Evolutionary conservation across 2,329 filamentous ascomycete species (phyloP).

Genomic region (Aspergillus ustus): DNA sequence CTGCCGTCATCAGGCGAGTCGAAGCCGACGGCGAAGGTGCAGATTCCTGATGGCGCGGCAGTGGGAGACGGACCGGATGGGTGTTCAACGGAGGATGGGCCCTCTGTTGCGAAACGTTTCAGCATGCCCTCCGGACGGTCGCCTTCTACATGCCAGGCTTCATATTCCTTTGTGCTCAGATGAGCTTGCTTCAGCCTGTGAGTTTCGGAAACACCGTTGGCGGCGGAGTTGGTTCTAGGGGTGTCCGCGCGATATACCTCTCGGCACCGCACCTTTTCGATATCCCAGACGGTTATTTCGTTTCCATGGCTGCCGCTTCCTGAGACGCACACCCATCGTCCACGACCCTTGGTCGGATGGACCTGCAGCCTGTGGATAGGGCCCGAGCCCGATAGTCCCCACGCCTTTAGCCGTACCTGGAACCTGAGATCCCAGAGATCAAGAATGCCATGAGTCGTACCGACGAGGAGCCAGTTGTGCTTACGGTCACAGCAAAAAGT

Average conservation of each 20-base stretch:
- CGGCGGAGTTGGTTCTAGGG: constrained; percentile 22
- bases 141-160: constrained; percentile 87
- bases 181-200: constrained; percentile 24
- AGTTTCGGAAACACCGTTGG: constrained; percentile 41
- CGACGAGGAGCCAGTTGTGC: constrained; percentile 87
- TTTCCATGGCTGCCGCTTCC: constrained; percentile 80
- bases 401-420: constrained; percentile 81
- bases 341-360: constrained; percentile 77
- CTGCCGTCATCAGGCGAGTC: constrained; percentile 69
- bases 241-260: constrained; percentile 77
- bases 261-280: constrained; percentile 85
- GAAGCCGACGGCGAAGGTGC: constrained; percentile 73
- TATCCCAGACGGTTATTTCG: constrained; percentile 93
- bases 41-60: constrained; percentile 58
- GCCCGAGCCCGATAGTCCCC: constrained; percentile 81
- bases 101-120: constrained; percentile 71
- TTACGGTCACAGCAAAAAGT: constrained; percentile 87
- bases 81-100: constrained; percentile 63
- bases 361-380: constrained; percentile 79
- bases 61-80: constrained; percentile 23
- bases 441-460: constrained; percentile 89
- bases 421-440: constrained; percentile 98
- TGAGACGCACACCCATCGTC: constrained; percentile 84
- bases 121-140: constrained; percentile 87
- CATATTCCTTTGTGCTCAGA: constrained; percentile 64